A percentile compares a stretch with the other conserved stretches of the same genome.
phyloP scores from a whole-genome alignment of 2,329 filamentous ascomycete species.

The Fonsecaea erecta region DNA sequence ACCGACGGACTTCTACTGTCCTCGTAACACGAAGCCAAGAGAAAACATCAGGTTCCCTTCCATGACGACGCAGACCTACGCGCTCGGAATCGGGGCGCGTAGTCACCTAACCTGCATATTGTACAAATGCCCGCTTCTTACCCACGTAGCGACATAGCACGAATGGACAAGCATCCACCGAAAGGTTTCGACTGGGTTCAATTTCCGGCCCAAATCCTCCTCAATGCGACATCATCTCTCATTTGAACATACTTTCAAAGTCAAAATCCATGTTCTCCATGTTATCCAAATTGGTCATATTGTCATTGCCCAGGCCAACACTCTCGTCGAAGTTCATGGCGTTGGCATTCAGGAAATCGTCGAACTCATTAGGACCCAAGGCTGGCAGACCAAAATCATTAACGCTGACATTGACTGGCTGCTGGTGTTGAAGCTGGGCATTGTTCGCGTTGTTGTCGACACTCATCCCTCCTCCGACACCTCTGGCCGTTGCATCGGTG shows the following conservation, averaged over 20 bases:
- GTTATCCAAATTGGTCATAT: conserved; percentile 28
- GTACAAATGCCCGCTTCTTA: neutral
- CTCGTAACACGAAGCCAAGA: neutral
- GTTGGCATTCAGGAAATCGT: conserved; percentile 47
- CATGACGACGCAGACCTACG: neutral
- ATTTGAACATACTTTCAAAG: conserved; percentile 36
- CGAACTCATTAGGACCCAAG: conserved; percentile 37
- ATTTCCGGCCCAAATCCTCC: neutral
- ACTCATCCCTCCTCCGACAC: neutral
- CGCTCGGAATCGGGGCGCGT: neutral
- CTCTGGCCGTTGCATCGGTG: neutral
- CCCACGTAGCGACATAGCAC: neutral
- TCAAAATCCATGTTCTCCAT: conserved; percentile 32
- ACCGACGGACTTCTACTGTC: neutral
- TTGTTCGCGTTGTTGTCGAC: neutral
- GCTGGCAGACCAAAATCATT: conserved; percentile 34
- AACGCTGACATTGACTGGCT: conserved; percentile 16
- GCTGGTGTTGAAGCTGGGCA: conserved; percentile 15
- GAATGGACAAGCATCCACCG: neutral
- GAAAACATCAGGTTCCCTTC: neutral
- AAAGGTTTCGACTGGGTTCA: neutral
- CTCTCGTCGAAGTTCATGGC: conserved; percentile 50
- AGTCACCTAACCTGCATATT: neutral
- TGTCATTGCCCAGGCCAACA: conserved; percentile 45
- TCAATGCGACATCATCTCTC: neutral